Percentiles rank a stretch among this genome's conserved stretches.
Evolutionary conservation across 2,329 filamentous ascomycete species (phyloP).

Genomic region (Fusarium subglutinans): DNA sequence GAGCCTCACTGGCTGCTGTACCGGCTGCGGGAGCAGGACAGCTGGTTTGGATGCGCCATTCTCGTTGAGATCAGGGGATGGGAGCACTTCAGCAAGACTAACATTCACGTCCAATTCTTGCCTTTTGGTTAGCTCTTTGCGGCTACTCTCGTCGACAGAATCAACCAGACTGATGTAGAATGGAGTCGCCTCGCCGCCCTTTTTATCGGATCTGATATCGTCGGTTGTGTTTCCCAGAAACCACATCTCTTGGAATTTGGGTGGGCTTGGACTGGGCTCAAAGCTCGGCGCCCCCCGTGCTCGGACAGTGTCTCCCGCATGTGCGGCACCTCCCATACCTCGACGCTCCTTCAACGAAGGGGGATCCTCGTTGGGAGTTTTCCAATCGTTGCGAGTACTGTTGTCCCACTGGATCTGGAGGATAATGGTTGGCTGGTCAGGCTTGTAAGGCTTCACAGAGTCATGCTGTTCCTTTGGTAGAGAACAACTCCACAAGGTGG

Average conservation of each 20-base stretch:
- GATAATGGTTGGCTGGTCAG: conserved; percentile 80
- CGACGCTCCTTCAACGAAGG: conserved; percentile 44
- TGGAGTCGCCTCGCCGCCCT: conserved; percentile 85
- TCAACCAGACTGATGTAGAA: conserved; percentile 83
- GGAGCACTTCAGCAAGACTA: conserved; percentile 60
- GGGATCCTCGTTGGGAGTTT: conserved; percentile 52
- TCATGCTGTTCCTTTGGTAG: conserved; percentile 81
- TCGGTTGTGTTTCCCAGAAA: conserved; percentile 92
- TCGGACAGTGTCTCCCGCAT: conserved; percentile 37
- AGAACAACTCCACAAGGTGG: conserved; percentile 86
- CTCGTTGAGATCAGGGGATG: conserved; percentile 67
- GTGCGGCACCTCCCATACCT: conserved; percentile 37
- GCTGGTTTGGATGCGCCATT: conserved; percentile 80
- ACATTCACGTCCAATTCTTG: conserved; percentile 35
- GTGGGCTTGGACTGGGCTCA: conserved; percentile 64
- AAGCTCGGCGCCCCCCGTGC: conserved; percentile 46
- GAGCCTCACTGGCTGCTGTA: conserved; percentile 82
- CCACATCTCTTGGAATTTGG: conserved; percentile 73
- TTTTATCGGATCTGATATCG: conserved; percentile 69
- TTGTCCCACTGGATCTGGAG: conserved; percentile 81
- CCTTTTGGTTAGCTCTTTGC: conserved; percentile 39
- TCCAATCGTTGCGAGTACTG: conserved; percentile 61
- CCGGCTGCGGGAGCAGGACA: conserved; percentile 74
- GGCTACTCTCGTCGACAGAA: conserved; percentile 50
- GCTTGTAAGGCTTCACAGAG: conserved; percentile 68